A percentile compares a stretch with the other conserved stretches of the same genome.
phyloP scores from a whole-genome alignment of 2,329 filamentous ascomycete genomes.

The Trichoderma oligosporum region DNA sequence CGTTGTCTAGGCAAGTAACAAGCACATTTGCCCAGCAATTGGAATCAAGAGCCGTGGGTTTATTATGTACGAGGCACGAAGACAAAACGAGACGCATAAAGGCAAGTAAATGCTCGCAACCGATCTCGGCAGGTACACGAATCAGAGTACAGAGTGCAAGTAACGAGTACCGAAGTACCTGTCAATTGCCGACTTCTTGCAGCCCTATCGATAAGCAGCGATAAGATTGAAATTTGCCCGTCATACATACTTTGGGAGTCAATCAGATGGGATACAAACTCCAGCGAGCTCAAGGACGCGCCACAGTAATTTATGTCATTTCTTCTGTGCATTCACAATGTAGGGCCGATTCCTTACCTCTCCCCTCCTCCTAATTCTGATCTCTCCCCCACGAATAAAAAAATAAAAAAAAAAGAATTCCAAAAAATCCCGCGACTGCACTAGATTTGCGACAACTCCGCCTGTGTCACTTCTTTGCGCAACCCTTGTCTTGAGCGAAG shows the following conservation, averaged over 20 bases:
- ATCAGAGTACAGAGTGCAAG: constrained; percentile 8
- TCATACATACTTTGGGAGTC: constrained; percentile 16
- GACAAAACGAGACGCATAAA: no score
- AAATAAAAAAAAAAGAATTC: no score
- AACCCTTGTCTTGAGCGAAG: constrained; percentile 11
- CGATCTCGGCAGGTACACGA: constrained; percentile 18
- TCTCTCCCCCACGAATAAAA: background rate
- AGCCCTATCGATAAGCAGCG: constrained; percentile 17
- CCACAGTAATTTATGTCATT: background rate
- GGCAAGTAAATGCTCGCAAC: background rate
- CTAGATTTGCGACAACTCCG: constrained; percentile 10
- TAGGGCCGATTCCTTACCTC: background rate
- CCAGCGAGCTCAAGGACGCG: background rate
- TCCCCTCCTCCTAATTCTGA: background rate
- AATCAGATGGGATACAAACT: background rate
- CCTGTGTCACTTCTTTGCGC: constrained; percentile 10
- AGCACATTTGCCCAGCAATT: no score
- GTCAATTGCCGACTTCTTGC: background rate
- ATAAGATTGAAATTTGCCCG: constrained; percentile 16
- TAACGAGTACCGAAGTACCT: no score
- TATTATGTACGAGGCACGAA: background rate
- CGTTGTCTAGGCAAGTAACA: no score
- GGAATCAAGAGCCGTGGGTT: no score
- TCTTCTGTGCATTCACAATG: constrained; percentile 13
- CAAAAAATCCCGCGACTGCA: constrained; percentile 16